Evolutionary conservation across 164 flowering plant genomes (phyloP).

Genomic region (Berberis vulgaris): DNA sequence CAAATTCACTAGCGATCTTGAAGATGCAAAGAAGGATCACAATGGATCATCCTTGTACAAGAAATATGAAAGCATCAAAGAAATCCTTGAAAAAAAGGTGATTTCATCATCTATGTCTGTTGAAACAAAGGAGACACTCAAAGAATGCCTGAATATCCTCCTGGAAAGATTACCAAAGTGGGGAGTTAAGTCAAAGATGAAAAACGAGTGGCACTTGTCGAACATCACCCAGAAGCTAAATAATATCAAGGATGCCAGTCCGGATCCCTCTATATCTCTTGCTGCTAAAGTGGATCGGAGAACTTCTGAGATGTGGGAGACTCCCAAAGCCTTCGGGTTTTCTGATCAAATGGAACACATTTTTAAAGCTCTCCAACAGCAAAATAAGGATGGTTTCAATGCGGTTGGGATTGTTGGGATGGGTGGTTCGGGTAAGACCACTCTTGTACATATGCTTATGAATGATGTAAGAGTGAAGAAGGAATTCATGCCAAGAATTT

Average conservation of each 20-base stretch:
- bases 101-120: background rate
- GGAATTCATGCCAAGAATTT: background rate
- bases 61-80: background rate
- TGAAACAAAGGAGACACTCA: background rate
- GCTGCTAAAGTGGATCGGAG: background rate
- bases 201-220: background rate
- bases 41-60: background rate
- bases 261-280: background rate
- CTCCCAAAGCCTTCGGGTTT: background rate
- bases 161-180: background rate
- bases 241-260: background rate
- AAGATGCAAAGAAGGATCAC: background rate
- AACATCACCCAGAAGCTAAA: background rate
- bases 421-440: slow-evolving; percentile 2
- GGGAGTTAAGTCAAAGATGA: background rate
- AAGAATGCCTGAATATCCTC: background rate
- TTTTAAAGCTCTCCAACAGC: background rate
- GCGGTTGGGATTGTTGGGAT: slow-evolving; percentile 2
- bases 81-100: background rate
- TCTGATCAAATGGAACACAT: background rate
- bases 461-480: background rate
- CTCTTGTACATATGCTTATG: background rate
- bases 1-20: background rate
- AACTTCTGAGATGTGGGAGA: background rate
- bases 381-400: background rate